A percentile compares a stretch with the other conserved stretches of the same genome.
These are phyloP conservation scores for Neohortaea acidophila DNA, from an alignment of 495 filamentous ascomycete genomes.

Conservation along the genomic window DNA sequence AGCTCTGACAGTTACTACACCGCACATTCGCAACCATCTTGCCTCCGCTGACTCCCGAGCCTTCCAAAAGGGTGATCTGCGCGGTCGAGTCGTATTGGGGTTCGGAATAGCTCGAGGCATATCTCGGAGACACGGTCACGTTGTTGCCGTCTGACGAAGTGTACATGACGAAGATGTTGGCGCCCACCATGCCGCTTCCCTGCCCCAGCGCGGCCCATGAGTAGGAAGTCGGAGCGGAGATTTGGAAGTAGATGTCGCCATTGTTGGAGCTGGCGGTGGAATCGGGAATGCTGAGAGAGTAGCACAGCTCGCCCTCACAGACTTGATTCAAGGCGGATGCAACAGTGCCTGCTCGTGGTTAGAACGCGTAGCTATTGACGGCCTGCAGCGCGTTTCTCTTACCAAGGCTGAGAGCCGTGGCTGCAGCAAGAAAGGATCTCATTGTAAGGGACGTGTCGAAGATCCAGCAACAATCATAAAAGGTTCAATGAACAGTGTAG, in stretches of 20 bases:
- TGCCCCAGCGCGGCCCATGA: slow-evolving; percentile 27
- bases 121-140: slow-evolving; percentile 27
- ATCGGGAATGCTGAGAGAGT: slow-evolving; percentile 24
- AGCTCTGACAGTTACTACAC: slow-evolving; percentile 38
- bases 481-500: too few relatives aligned
- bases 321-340: too few relatives aligned
- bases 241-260: slow-evolving; percentile 30
- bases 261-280: slow-evolving; percentile 22
- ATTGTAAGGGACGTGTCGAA: too few relatives aligned
- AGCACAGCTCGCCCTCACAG: slow-evolving; percentile 27
- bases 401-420: not conserved
- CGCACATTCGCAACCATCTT: slow-evolving; percentile 29
- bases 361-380: slow-evolving; percentile 15
- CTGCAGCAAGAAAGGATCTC: not conserved
- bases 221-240: slow-evolving; percentile 25
- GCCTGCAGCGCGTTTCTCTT: slow-evolving; percentile 5
- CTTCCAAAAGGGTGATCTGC: slow-evolving; percentile 25
- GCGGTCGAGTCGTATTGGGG: slow-evolving; percentile 21
- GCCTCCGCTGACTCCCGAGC: slow-evolving; percentile 23
- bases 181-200: slow-evolving; percentile 22
- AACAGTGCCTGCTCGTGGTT: slow-evolving; percentile 14
- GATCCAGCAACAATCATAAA: too few relatives aligned
- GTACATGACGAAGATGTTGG: slow-evolving; percentile 30
- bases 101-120: slow-evolving; percentile 15
- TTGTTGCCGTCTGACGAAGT: slow-evolving; percentile 23